A percentile compares a stretch with the other conserved stretches of the same genome.
These are phyloP conservation scores for Chlamydomonas asymmetrica DNA, from an alignment of 139 green algal species.

Conservation along the genomic window DNA sequence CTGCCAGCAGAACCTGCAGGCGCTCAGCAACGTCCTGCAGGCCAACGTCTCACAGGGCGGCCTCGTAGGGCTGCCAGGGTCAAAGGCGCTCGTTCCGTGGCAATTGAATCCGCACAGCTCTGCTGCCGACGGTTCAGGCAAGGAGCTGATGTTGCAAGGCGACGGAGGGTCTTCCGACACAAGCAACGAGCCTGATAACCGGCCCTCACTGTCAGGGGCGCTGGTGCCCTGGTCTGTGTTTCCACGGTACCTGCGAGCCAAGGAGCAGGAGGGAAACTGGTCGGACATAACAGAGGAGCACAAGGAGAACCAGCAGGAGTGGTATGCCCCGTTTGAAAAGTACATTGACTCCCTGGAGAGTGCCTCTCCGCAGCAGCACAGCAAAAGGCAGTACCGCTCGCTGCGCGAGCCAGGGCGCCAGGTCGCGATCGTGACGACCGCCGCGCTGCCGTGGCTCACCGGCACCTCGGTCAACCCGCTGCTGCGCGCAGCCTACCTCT, in stretches of 20 bases:
- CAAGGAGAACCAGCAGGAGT: too few species aligned
- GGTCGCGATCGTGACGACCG: slow-evolving; percentile 97
- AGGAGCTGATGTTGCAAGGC: too few species aligned
- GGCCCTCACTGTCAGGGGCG: slow-evolving; percentile 13
- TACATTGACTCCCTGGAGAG: slow-evolving; percentile 46
- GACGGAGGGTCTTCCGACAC: too few species aligned
- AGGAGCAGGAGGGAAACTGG: too few species aligned
- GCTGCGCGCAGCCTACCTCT: slow-evolving; percentile 95
- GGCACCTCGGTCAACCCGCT: slow-evolving; percentile 98
- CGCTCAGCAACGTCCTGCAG: slow-evolving; percentile 45
- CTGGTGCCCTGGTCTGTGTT: slow-evolving; percentile 47
- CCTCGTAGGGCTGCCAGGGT: slow-evolving; percentile 1
- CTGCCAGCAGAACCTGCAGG: slow-evolving; percentile 65
- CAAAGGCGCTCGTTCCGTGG: slow-evolving; percentile 26
- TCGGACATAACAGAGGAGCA: not conserved
- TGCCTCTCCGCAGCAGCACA: not conserved
- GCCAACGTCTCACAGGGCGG: slow-evolving; percentile 23
- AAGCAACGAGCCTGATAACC: too few species aligned
- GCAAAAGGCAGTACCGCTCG: slow-evolving; percentile 21
- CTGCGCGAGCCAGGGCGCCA: slow-evolving; percentile 75
- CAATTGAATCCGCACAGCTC: not conserved
- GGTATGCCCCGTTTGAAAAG: slow-evolving; percentile 34
- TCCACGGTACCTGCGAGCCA: slow-evolving; percentile 36
- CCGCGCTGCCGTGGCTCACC: slow-evolving; percentile 97
- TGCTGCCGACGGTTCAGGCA: not conserved